phyloP scores from a whole-genome alignment of 2,329 filamentous ascomycete species.

The Exophiala oligosperma region DNA sequence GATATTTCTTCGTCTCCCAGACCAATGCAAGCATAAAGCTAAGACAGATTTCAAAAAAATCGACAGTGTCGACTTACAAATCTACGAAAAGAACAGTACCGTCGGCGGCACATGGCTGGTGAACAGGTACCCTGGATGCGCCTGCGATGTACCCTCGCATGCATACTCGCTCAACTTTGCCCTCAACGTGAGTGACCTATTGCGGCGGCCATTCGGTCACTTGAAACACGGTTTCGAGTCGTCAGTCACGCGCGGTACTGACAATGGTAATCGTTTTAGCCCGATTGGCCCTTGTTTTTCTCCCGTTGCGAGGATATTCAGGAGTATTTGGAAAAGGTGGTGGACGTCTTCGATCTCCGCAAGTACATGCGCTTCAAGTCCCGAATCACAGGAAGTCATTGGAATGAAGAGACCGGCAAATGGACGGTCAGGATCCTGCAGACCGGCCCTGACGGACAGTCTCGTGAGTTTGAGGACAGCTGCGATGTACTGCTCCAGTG shows the following conservation, averaged over 20 bases:
- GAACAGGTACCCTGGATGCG: conserved; percentile 41
- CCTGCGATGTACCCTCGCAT: conserved; percentile 47
- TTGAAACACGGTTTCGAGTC: too few relatives aligned
- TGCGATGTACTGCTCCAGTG: conserved; percentile 46
- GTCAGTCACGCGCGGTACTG: too few relatives aligned
- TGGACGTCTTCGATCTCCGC: conserved; percentile 47
- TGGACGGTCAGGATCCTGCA: conserved; percentile 48
- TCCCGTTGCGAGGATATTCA: conserved; percentile 47
- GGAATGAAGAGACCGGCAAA: conserved; percentile 48
- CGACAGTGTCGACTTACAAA: conserved; percentile 24
- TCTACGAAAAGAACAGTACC: conserved; percentile 45
- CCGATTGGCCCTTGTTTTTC: conserved; percentile 49
- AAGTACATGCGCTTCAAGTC: conserved; percentile 55
- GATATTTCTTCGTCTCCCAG: too few relatives aligned
- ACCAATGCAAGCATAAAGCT: conserved; percentile 37
- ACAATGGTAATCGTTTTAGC: too few relatives aligned
- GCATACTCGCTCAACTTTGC: conserved; percentile 46
- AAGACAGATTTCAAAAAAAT: too few relatives aligned
- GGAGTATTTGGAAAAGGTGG: conserved; percentile 50
- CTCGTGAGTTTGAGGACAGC: conserved; percentile 41
- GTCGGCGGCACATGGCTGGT: conserved; percentile 33
- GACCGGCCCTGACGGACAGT: conserved; percentile 13
- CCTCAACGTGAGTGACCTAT: conserved; percentile 27
- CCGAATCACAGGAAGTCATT: conserved; percentile 46
- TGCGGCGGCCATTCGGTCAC: too few relatives aligned